A percentile compares a stretch with the other conserved stretches of the same genome.
Evolutionary conservation across 2,329 filamentous ascomycete species (phyloP).

Genomic region (Pyrenophora tritici-repentis): DNA sequence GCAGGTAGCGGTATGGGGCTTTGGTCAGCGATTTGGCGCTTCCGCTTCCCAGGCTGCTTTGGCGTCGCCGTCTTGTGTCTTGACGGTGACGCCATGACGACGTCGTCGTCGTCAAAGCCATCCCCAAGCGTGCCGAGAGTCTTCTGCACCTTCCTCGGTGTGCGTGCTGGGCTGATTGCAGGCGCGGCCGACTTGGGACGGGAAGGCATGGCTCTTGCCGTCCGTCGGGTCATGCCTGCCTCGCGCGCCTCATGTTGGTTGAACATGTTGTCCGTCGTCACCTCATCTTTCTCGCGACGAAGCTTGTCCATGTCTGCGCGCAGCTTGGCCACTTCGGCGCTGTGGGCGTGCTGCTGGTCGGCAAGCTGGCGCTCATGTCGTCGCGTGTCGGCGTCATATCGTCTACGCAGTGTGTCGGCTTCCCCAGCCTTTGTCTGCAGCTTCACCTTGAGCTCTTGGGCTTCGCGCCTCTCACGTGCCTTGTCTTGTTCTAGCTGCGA

Average conservation of each 20-base stretch:
- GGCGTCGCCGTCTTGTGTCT: slow-evolving; percentile 63
- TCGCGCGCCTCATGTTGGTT: slow-evolving; percentile 73
- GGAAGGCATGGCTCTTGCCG: slow-evolving; percentile 43
- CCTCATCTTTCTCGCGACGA: slow-evolving; percentile 67
- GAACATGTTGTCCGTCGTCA: slow-evolving; percentile 73
- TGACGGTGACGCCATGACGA: slow-evolving; percentile 60
- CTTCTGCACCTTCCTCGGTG: slow-evolving; percentile 65
- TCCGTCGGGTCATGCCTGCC: slow-evolving; percentile 49
- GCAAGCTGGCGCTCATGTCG: slow-evolving; percentile 67
- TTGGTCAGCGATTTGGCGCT: slow-evolving; percentile 63
- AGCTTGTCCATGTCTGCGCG: slow-evolving; percentile 68
- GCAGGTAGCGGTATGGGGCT: slow-evolving; percentile 64
- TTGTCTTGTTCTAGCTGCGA: slow-evolving; percentile 52
- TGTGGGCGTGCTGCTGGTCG: slow-evolving; percentile 65
- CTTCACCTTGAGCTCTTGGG: slow-evolving; percentile 38
- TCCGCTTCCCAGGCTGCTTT: slow-evolving; percentile 69
- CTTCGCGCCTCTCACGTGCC: slow-evolving; percentile 29
- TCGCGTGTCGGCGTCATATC: slow-evolving; percentile 65
- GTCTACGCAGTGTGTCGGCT: slow-evolving; percentile 74
- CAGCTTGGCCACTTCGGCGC: slow-evolving; percentile 67
- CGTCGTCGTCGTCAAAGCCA: slow-evolving; percentile 74
- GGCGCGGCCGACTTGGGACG: slow-evolving; percentile 26
- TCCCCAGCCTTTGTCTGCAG: slow-evolving; percentile 68
- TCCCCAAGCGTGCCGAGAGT: slow-evolving; percentile 65
- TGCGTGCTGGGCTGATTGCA: slow-evolving; percentile 52